Evolutionary conservation across 148 eudicot genomes (phyloP), one percentile per base, ranked within the genome.

Genomic region (Tetragonia tetragonoides): DNA sequence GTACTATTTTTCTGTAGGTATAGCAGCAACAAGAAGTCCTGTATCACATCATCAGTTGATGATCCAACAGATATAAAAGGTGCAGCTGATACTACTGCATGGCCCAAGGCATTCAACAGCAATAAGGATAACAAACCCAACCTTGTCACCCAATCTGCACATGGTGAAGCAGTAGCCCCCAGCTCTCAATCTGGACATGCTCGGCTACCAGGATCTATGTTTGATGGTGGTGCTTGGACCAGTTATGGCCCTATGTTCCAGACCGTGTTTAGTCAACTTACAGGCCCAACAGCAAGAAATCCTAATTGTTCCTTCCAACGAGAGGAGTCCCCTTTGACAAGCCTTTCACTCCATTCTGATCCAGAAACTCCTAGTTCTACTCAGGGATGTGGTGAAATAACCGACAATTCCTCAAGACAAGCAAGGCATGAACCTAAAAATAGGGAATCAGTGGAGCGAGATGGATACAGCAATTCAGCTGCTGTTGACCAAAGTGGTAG

Each of bases 271-370:
- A 79, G 66, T 18, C 72, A 79, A 79, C 75, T 59, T 34, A 20
- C 62, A 16, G 71, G 66, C 16, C 82, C 73, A 37, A 75, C 51
- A 38, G 46, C 68, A 18, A 17, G 75, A 81, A 79, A 77, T 68
- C 71, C 84, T 18, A 76, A 71, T 28, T 66, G 79, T 0, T 40
- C 81, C 5, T 24, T 70, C 74, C 79, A 81, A 47, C 79, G 79
- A 73, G 88, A 86, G 66, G 82, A 78, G 38, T 71, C 83, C 10
- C 81, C 86, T n/a, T 41, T 77, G 64, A 68, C 81, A 44, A 86
- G 87, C 56, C 40, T 81, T 65, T 80, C 88, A 14, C 64, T 73
- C 40, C 70, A 78, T 54, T 84, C 91, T 70, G 85, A 82, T 56
- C 81, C 78, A 8, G 87, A 77, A 66, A 72, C 86, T 67, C 70